Conservation (phyloP, 805 yeast species). For the Yarrowia sp. region DNA sequence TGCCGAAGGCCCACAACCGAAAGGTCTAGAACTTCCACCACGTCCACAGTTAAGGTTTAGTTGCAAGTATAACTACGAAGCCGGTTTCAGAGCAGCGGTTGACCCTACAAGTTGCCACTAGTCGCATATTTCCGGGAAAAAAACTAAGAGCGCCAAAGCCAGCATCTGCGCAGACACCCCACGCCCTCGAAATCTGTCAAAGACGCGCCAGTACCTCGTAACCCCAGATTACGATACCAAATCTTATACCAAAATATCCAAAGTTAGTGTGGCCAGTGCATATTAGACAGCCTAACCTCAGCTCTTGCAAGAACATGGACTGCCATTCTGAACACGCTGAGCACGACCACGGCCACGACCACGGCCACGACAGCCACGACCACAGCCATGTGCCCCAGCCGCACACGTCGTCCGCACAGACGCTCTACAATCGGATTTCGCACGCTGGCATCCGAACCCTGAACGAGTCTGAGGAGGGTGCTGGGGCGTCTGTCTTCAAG, state of each 20-base stretch:
- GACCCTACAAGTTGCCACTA: no score
- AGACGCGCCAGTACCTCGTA: no score
- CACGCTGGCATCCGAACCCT: slow-evolving; percentile 58
- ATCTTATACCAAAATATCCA: slow-evolving; percentile 3
- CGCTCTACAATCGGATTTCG: slow-evolving; percentile 57
- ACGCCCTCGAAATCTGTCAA: no score
- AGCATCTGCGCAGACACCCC: no score
- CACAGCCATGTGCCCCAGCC: slow-evolving; percentile 67
- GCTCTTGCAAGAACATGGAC: not conserved
- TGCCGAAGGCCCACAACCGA: no score
- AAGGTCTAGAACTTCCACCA: not conserved
- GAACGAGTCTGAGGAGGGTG: slow-evolving; percentile 55
- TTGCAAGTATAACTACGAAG: no score
- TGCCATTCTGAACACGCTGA: slow-evolving; percentile 24
- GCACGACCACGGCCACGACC: slow-evolving; percentile 42
- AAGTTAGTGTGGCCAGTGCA: slow-evolving; percentile 7
- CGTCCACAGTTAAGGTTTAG: not conserved
- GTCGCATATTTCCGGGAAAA: no score
- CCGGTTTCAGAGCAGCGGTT: no score
- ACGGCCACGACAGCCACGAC: slow-evolving; percentile 34
- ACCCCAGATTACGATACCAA: slow-evolving; percentile 17
- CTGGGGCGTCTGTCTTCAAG: slow-evolving; percentile 56
- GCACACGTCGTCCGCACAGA: slow-evolving; percentile 58
- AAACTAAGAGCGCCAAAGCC: no score
- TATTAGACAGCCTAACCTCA: not conserved